Percentiles rank a stretch among this genome's conserved stretches.
phyloP scores from a whole-genome alignment of 257 asterid species.

The Capsicum chinense region DNA sequence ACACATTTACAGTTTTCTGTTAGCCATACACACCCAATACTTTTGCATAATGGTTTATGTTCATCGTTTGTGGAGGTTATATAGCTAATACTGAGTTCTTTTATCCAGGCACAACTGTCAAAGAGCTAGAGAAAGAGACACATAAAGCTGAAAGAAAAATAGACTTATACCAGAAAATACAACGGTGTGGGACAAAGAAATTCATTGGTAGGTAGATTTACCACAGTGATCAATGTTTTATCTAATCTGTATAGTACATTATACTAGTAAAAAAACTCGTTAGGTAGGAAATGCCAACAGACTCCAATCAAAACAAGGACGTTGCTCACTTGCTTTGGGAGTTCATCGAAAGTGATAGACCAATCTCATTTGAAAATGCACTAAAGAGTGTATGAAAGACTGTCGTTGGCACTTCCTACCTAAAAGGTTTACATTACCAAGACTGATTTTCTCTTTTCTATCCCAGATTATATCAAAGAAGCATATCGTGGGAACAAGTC shows the following conservation, averaged over 20 bases:
- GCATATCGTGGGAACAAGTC: neutral
- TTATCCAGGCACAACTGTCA: constrained; percentile 37
- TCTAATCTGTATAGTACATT: neutral
- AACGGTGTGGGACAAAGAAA: constrained; percentile 35
- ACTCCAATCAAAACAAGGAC: neutral
- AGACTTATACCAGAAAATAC: constrained; percentile 40
- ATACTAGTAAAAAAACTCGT: neutral
- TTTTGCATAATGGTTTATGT: neutral
- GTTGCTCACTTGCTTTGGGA: neutral
- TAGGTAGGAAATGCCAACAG: constrained; percentile 12
- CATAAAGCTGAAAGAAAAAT: neutral
- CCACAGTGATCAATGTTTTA: neutral
- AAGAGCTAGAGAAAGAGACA: constrained; percentile 20
- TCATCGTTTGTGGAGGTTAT: neutral
- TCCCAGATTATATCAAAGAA: neutral
- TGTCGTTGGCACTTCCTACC: neutral
- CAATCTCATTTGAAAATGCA: neutral
- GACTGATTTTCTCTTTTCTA: constrained; percentile 2
- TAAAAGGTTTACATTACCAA: neutral
- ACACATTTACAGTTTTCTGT: neutral
- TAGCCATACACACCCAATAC: neutral
- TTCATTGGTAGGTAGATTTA: constrained; percentile 28
- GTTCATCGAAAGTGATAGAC: neutral
- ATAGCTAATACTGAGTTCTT: constrained; percentile 12
- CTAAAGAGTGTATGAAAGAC: neutral